Evolutionary conservation across 345 rosid species (phyloP), one percentile per base, ranked within the genome.

Genomic region (Lumnitzera racemosa): DNA sequence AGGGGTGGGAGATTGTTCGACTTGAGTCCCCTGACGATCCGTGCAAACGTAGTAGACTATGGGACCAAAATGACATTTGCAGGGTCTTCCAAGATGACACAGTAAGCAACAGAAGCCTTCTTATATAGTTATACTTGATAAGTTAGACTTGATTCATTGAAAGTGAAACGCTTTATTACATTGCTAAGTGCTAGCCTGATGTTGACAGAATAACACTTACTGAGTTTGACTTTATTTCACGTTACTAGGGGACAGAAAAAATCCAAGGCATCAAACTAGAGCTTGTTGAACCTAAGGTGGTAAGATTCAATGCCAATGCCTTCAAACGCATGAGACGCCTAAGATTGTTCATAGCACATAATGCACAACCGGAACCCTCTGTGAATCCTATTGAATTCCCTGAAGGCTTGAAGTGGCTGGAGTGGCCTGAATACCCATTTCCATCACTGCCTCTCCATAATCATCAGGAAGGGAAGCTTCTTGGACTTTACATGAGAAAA

Each of bases 401-500:
- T 14, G 48, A 47, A 15, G 54, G 49, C 15, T 36, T 64, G 14
- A 56, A 49, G 36, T 64, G 59, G 59, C 68, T 64, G n/a, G 55
- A 56, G 15, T 64, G 68, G 68, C 49, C 15, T 27, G 48, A 46
- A 3, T 56, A 49, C 9, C 20, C 47, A 16, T 46, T 12, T 11
- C 13, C 49, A 23, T 43, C 15, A 0, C 0, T 24, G 8, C 59
- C 61, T n/a, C 48, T 50, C 7, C 5, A 29, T 29, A 49, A 50
- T 25, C 47, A 4, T n/a, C 14, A 43, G 13, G 5, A 3, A 16
- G 2, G 23, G 59, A 51, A 46, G 48, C 70, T 66, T 46, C 57
- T 50, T 13, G 47, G 31, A 11, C 70, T 66, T 11, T 2, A 27
- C 12, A 12, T 66, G 53, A 24, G 58, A 13, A 25, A 17, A 27